Evolutionary conservation across 2,329 filamentous ascomycete genomes (phyloP), one percentile per base, ranked within the genome.

Genomic region (Aspergillus phoenicis): DNA sequence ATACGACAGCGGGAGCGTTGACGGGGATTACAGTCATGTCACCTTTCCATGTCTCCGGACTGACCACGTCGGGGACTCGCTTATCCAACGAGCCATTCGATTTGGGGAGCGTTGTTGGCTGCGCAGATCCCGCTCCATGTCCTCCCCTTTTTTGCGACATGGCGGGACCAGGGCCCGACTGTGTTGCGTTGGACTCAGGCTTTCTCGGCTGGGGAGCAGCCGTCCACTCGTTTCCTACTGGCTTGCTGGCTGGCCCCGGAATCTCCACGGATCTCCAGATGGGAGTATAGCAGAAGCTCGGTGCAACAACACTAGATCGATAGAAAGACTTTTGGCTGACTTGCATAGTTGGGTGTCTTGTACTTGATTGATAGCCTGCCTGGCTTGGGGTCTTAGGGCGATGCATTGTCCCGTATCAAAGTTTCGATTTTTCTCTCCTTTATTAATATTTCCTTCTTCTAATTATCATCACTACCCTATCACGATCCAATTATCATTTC

Each of bases 81-180:
- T 60, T 66, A 45, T 58, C 63, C 22, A 52, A 54, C 26, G 64
- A 65, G 39, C 43, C 58, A 17, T 72, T 68, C 51, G 66, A 71
- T 58, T 62, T 70, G 36, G 60, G 65, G 26, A 63, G 62, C 57
- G 64, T 75, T 45, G 67, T 72, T 58, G 72, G 71, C 60, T 73
- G 70, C 52, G 68, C 69, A 17, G 66, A 67, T 57, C 63, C 65
- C 28, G 62, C 68, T 57, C 66, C 67, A 45, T 65, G 56, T 52
- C 64, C 69, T 56, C 58, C 69, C 52, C 52, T 75, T 24, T 76
- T 75, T 56, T 68, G 66, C 52, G 69, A 71, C 51, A 62, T 68
- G 58, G 62, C 66, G 45, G 70, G 65, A 26, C 58, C 64, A 5
- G 64, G 54, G 36, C 51, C 64, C 52, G 61, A 66, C 28, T 66